phyloP scores from a whole-genome alignment of 2,329 filamentous ascomycete genomes.

The Trichothecium sympodiale region DNA sequence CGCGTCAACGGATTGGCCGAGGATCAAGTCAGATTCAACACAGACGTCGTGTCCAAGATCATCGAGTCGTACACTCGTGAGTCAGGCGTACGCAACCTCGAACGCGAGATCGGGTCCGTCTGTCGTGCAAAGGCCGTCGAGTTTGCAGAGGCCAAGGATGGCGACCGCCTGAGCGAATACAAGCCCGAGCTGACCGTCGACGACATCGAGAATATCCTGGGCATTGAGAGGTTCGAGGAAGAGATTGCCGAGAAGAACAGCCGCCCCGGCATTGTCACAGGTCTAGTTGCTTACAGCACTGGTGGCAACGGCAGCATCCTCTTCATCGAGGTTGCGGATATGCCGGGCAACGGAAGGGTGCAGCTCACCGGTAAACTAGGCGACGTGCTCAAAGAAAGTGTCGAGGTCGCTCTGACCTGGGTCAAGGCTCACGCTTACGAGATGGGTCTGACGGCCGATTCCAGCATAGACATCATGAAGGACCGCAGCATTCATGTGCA shows the following conservation, averaged over 20 bases:
- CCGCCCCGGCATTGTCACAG: slow-evolving; percentile 87
- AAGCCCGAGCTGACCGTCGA: slow-evolving; percentile 60
- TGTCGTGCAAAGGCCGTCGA: slow-evolving; percentile 94
- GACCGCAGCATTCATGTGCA: slow-evolving; percentile 90
- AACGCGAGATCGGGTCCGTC: slow-evolving; percentile 89
- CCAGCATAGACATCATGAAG: slow-evolving; percentile 90
- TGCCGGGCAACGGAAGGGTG: slow-evolving; percentile 85
- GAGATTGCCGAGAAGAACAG: slow-evolving; percentile 82
- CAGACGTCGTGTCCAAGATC: slow-evolving; percentile 85
- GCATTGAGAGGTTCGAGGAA: slow-evolving; percentile 88
- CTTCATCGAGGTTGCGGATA: slow-evolving; percentile 96
- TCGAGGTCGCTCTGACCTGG: slow-evolving; percentile 93
- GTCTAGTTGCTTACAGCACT: slow-evolving; percentile 86
- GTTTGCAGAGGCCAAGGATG: slow-evolving; percentile 81
- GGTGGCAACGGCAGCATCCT: slow-evolving; percentile 92
- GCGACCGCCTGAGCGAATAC: slow-evolving; percentile 57
- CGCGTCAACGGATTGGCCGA: slow-evolving; percentile 73
- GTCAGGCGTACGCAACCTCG: slow-evolving; percentile 88
- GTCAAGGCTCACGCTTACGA: slow-evolving; percentile 94
- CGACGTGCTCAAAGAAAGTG: slow-evolving; percentile 92
- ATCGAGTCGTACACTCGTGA: slow-evolving; percentile 96
- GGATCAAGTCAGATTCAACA: slow-evolving; percentile 64
- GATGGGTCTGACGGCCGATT: slow-evolving; percentile 70
- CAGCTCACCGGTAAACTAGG: slow-evolving; percentile 95
- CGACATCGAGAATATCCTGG: slow-evolving; percentile 83